phyloP scores from a whole-genome alignment of 768 basidiomycete genomes.

The Tylopilus balloui region DNA sequence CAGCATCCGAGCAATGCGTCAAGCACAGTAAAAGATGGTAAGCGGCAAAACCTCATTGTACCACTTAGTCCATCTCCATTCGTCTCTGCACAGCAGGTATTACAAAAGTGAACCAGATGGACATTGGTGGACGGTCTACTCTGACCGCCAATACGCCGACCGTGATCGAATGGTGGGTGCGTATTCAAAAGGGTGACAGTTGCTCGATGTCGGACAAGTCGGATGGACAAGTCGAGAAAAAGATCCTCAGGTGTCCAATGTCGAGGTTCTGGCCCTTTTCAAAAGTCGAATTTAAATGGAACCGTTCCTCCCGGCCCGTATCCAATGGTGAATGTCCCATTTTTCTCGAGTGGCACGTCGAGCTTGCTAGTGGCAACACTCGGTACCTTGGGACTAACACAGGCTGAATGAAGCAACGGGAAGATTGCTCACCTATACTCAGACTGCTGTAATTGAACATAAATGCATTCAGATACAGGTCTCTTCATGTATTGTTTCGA shows the following conservation, averaged over 20 bases:
- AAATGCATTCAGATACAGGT: conserved; percentile 39
- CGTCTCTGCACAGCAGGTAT: conserved; percentile 1
- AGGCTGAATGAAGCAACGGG: not conserved
- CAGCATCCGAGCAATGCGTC: not conserved
- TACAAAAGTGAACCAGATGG: not conserved
- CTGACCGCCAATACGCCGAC: not conserved
- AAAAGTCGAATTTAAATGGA: conserved; percentile 33
- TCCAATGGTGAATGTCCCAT: conserved; percentile 31
- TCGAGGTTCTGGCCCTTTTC: conserved; percentile 31
- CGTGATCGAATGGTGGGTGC: not conserved
- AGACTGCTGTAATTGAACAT: conserved; percentile 41
- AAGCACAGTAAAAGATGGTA: not conserved
- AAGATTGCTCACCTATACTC: conserved; percentile 28
- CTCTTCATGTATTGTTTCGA: conserved; percentile 33
- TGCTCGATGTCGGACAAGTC: conserved; percentile 35
- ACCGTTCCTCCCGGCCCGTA: conserved; percentile 35
- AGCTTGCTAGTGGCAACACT: not conserved
- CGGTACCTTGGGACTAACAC: conserved; percentile 10
- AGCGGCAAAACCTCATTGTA: not conserved
- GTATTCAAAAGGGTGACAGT: conserved; percentile 28
- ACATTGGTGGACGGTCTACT: too few relatives aligned
- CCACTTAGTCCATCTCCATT: not conserved
- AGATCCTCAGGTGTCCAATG: conserved; percentile 43
- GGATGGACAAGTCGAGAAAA: conserved; percentile 34
- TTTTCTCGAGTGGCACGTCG: conserved; percentile 2